Conservation (phyloP, 225 moss, liverwort and hornwort species). For the Physcomitrium patens region DNA sequence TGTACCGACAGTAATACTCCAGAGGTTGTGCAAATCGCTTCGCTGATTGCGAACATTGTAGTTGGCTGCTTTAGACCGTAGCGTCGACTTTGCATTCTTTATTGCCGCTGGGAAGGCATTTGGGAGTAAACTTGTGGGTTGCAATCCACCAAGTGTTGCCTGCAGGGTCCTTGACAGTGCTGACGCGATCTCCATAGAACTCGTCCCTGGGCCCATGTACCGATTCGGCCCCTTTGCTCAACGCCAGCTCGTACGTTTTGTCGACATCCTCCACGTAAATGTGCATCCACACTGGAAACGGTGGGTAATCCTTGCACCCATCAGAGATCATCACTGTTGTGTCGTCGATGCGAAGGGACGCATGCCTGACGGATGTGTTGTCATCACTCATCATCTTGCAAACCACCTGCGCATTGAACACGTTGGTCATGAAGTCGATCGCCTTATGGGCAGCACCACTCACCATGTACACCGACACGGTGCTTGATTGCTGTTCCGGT, state of each 20-base stretch:
- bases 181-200: conserved; percentile 36
- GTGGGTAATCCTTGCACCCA: not conserved
- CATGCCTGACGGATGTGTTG: conserved; percentile 24
- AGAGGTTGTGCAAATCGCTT: too few relatives aligned
- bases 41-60: too few relatives aligned
- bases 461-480: conserved; percentile 34
- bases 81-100: too few relatives aligned
- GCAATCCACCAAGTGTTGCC: conserved; percentile 48
- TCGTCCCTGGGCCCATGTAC: conserved; percentile 33
- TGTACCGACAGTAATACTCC: too few relatives aligned
- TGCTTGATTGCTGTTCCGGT: not conserved
- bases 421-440: conserved; percentile 23
- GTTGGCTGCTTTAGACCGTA: too few relatives aligned
- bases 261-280: conserved; percentile 39
- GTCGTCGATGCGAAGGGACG: conserved; percentile 17
- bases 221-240: conserved; percentile 23
- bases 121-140: conserved; percentile 27
- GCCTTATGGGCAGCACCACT: conserved; percentile 21
- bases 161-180: conserved; percentile 27
- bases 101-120: not conserved
- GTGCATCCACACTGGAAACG: conserved; percentile 20
- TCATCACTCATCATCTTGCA: conserved; percentile 29
- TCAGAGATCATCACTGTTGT: conserved; percentile 25
- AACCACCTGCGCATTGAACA: conserved; percentile 6
- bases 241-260: conserved; percentile 26